Conservation (phyloP, 2,329 filamentous ascomycete genomes). For the Coniochaeta prunicola region DNA sequence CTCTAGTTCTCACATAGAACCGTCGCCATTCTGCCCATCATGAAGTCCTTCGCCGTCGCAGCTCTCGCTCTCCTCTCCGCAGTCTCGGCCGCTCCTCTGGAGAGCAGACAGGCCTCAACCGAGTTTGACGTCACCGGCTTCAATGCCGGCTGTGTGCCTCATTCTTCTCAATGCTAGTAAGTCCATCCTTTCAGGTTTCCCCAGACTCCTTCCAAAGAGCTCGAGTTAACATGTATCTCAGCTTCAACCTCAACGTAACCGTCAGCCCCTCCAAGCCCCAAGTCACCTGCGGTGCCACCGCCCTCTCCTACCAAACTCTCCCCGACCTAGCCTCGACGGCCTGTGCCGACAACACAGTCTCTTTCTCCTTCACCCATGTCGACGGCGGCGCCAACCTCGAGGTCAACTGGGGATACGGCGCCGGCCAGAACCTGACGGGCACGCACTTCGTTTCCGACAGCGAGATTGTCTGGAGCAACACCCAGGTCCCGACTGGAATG, state of each 20-base stretch:
- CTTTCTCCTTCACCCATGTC: background rate
- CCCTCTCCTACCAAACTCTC: background rate
- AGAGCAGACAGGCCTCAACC: background rate
- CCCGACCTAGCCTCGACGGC: background rate
- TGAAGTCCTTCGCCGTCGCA: background rate
- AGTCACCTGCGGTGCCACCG: background rate
- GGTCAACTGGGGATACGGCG: background rate
- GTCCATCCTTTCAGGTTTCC: background rate
- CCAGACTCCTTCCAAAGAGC: background rate
- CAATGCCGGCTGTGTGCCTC: background rate
- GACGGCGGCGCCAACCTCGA: background rate
- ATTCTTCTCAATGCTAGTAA: background rate
- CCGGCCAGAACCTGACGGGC: background rate
- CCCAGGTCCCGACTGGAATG: background rate
- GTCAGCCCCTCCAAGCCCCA: background rate
- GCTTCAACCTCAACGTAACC: background rate
- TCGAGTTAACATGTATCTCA: background rate
- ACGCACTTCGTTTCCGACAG: background rate
- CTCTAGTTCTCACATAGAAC: background rate
- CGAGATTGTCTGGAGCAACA: background rate
- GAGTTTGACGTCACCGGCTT: background rate
- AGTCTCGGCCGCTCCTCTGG: slow-evolving; percentile 1
- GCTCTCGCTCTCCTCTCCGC: background rate
- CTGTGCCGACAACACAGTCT: background rate
- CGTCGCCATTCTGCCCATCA: background rate